These are phyloP conservation scores for Acacia confusa DNA, from an alignment of 306 rosid genomes.

Conservation along the genomic window DNA sequence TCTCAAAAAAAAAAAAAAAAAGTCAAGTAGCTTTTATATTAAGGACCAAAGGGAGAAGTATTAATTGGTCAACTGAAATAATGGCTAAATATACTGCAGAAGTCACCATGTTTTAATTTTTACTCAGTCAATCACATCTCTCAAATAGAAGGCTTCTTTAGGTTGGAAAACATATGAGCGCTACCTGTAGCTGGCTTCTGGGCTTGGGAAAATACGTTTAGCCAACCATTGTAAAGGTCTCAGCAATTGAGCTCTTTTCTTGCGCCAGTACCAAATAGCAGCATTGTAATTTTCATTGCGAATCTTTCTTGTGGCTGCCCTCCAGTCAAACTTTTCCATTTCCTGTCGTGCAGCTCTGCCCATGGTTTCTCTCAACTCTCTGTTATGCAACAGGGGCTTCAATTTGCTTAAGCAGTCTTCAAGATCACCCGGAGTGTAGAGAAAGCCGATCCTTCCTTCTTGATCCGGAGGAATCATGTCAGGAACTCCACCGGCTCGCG, in stretches of 20 bases:
- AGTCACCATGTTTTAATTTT: slow-evolving; percentile 16
- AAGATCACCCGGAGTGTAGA: slow-evolving; percentile 63
- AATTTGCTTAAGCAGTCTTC: slow-evolving; percentile 88
- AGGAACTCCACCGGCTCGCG: slow-evolving; percentile 93
- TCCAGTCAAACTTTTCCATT: slow-evolving; percentile 95
- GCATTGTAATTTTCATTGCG: slow-evolving; percentile 90
- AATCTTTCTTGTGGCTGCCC: slow-evolving; percentile 73
- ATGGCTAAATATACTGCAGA: slow-evolving; percentile 12
- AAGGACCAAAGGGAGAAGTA: not conserved
- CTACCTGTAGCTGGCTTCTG: slow-evolving; percentile 61
- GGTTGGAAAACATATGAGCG: slow-evolving; percentile 19
- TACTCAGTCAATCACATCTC: not conserved
- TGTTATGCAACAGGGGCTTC: slow-evolving; percentile 61
- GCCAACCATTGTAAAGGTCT: slow-evolving; percentile 80
- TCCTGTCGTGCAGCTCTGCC: slow-evolving; percentile 85
- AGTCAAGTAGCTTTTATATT: too few species aligned
- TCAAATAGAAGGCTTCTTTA: slow-evolving; percentile 32
- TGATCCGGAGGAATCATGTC: slow-evolving; percentile 86
- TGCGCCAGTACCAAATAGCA: slow-evolving; percentile 98
- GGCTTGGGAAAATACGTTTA: slow-evolving; percentile 63
- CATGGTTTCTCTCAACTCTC: slow-evolving; percentile 67
- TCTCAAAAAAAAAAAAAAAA: too few species aligned
- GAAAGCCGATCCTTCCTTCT: slow-evolving; percentile 84
- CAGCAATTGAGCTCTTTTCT: slow-evolving; percentile 67
- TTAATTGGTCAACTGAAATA: not conserved